Conservation (phyloP, 257 asterid species). For the Plantago major region DNA sequence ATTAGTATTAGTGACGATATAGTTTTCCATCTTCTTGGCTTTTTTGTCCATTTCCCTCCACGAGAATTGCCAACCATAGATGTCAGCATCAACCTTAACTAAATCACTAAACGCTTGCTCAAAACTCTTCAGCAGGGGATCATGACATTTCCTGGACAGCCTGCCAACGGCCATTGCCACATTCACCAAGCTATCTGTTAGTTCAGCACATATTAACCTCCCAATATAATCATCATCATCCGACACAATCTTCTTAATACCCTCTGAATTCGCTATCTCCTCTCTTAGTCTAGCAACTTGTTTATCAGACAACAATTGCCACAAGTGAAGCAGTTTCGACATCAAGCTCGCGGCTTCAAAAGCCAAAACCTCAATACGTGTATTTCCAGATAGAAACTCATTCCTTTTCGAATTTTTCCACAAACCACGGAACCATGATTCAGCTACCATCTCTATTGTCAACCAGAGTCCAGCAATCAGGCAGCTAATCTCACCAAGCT, state of each 20-base stretch:
- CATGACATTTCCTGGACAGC: constrained; percentile 68
- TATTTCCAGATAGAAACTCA: constrained; percentile 41
- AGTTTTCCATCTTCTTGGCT: constrained; percentile 66
- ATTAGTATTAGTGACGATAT: constrained; percentile 42
- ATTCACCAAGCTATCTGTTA: constrained; percentile 55
- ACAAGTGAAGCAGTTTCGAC: constrained; percentile 77
- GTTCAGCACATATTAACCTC: constrained; percentile 55
- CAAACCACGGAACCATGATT: constrained; percentile 74
- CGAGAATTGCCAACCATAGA: constrained; percentile 60
- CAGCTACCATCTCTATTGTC: constrained; percentile 54
- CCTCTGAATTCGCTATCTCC: constrained; percentile 56
- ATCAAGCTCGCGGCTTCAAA: constrained; percentile 88
- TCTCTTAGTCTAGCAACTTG: constrained; percentile 64
- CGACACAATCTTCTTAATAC: constrained; percentile 59
- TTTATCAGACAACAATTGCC: constrained; percentile 76
- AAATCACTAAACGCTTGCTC: constrained; percentile 73
- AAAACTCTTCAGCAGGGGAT: constrained; percentile 68
- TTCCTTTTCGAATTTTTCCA: constrained; percentile 59
- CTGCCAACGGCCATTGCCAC: constrained; percentile 62
- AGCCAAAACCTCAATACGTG: constrained; percentile 68
- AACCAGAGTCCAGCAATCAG: constrained; percentile 16
- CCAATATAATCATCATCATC: constrained; percentile 68
- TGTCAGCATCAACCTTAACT: constrained; percentile 42
- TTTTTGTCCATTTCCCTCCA: constrained; percentile 78
- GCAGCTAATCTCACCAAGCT: constrained; percentile 24